Evolutionary conservation across 108 stramenopile genomes (phyloP), one percentile per base, ranked within the genome.

Genomic region (Nitzschia palea): DNA sequence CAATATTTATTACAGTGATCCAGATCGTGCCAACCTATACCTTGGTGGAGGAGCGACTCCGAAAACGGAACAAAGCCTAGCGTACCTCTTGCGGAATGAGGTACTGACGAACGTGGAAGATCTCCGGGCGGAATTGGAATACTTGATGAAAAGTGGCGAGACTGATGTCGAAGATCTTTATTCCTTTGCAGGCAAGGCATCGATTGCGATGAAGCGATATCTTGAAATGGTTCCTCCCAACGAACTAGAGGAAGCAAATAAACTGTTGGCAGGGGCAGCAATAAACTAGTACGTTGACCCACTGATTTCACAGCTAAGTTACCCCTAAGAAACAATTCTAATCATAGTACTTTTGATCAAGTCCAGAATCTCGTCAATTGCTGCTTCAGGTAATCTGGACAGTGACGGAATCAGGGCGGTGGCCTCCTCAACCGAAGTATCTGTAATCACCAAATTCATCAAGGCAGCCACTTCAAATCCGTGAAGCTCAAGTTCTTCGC

Each of bases 351-450:
- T 86, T 56, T 89, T 76, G 65, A 94, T 91, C 61, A 90, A 69
- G 65, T 94, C 93, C 71, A 94, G 65, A 80, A 94, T 94, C 74
- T 94, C 93, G 70, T 94, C 93, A 47, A 94, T 81, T 2, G 89
- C 93, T 48, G 87, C 88, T 59, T 94, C 93, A 25, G 93, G 89
- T 72, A 94, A 82, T 54, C 92, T 70, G 5, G 79, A 78, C 53
- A 94, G 61, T 1, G 83, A 85, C 1, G 93, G 93, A 56, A 94
- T 89, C 64, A 94, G 76, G 8, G 89, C 81, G 35, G 78, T 67
- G 0, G 89, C 89, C 68, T 94, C 93, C 67, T 94, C 93, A 4
- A 91, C 89, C 48, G 77, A 70, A 1, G 87, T 94, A 62, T 94
- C 93, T 8, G 93, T 88, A 35, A 87, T 86, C 2, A 94, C 88